These are phyloP conservation scores for Cyberlindnera suaveolens DNA, from an alignment of 805 yeast genomes.

Conservation along the genomic window DNA sequence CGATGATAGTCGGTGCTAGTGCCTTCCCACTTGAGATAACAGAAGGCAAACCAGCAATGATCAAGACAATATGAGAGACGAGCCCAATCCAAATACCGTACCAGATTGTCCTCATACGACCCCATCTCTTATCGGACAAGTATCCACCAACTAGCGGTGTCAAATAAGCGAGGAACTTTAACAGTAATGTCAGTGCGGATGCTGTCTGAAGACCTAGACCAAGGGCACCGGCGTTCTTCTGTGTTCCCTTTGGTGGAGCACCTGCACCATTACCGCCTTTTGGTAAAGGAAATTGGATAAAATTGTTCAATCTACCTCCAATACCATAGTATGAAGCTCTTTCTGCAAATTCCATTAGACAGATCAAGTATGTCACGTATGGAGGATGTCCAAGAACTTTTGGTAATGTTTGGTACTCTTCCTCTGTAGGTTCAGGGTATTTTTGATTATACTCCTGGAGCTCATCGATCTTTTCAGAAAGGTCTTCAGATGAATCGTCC, in stretches of 20 bases:
- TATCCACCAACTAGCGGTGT: constrained; percentile 77
- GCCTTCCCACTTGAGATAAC: constrained; percentile 44
- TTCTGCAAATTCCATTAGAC: constrained; percentile 71
- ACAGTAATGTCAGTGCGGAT: constrained; percentile 67
- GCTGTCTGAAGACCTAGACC: constrained; percentile 57
- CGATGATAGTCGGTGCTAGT: constrained; percentile 49
- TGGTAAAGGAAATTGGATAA: constrained; percentile 53
- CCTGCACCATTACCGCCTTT: constrained; percentile 32
- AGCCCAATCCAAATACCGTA: constrained; percentile 54
- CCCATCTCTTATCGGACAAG: constrained; percentile 68
- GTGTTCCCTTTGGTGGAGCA: constrained; percentile 19
- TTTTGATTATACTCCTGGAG: constrained; percentile 10
- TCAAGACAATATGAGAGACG: constrained; percentile 55
- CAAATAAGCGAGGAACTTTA: constrained; percentile 78
- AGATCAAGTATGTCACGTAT: constrained; percentile 43
- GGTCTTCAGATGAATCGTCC: not conserved
- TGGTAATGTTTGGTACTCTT: constrained; percentile 30
- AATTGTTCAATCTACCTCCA: constrained; percentile 71
- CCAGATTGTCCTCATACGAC: constrained; percentile 64
- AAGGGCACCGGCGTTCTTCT: constrained; percentile 43
- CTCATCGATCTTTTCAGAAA: constrained; percentile 3
- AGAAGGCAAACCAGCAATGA: constrained; percentile 62
- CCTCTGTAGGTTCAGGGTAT: constrained; percentile 38
- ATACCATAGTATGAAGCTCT: constrained; percentile 79
- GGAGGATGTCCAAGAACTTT: constrained; percentile 43